A percentile compares a stretch with the other conserved stretches of the same genome.
Evolutionary conservation across 192 early-diverging fungal species (phyloP).

Genomic region (Backusella tuberculispora): DNA sequence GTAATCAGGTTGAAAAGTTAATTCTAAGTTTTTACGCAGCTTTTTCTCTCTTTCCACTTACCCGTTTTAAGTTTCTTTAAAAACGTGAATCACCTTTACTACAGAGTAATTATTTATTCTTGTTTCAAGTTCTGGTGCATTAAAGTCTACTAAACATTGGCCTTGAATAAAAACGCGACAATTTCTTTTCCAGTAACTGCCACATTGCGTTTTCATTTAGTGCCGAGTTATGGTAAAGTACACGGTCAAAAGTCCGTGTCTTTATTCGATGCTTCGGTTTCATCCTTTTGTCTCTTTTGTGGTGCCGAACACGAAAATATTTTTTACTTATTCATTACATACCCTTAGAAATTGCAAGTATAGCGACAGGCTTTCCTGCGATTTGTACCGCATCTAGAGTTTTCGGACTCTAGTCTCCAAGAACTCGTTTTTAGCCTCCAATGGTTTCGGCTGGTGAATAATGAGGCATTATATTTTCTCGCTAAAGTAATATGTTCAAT

Average conservation of each 20-base stretch:
- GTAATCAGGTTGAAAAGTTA: constrained; percentile 28
- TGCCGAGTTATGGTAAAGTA: no score
- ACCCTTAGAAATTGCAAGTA: background rate
- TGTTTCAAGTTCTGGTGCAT: constrained; percentile 2
- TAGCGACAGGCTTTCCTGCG: no score
- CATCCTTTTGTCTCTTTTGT: background rate
- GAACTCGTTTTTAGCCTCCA: no score
- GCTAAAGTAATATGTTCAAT: no score
- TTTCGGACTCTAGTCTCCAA: no score
- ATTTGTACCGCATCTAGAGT: no score
- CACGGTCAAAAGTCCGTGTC: background rate
- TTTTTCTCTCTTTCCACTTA: constrained; percentile 22
- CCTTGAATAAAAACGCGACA: background rate
- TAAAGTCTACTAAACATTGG: background rate
- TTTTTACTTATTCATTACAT: background rate
- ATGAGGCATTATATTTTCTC: no score
- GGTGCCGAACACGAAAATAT: background rate
- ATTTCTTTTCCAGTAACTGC: background rate
- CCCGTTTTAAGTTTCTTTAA: constrained; percentile 10
- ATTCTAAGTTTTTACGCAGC: constrained; percentile 24
- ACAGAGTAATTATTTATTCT: constrained; percentile 4
- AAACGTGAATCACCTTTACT: constrained; percentile 5
- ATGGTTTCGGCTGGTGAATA: no score
- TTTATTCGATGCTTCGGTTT: background rate
- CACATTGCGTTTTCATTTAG: background rate